phyloP scores from a whole-genome alignment of 139 green algal genomes.

The Protoeuglena noctilucae region DNA sequence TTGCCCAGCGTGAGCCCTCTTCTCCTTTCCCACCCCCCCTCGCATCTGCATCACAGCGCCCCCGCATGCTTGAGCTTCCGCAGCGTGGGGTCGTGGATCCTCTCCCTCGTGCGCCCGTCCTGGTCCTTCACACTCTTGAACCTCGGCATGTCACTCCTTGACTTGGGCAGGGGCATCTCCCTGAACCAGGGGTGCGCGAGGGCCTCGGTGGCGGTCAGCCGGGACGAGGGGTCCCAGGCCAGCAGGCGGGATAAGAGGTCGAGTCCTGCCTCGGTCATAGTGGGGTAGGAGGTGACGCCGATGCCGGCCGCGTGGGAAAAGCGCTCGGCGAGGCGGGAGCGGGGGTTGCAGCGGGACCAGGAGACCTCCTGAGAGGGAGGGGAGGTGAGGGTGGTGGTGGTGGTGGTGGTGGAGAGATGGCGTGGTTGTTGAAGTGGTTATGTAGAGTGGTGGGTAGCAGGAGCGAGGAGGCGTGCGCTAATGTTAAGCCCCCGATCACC shows the following conservation, averaged over 20 bases:
- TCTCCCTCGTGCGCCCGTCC: not conserved
- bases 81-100: too few relatives aligned
- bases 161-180: conserved; percentile 31
- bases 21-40: too few relatives aligned
- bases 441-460: conserved; percentile 15
- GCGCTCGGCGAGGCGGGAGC: conserved; percentile 27
- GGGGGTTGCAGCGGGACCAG: conserved; percentile 12
- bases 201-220: conserved; percentile 32
- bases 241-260: conserved; percentile 18
- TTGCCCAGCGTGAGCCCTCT: too few relatives aligned
- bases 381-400: conserved; percentile 20
- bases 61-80: too few relatives aligned
- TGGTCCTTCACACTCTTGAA: conserved; percentile 17
- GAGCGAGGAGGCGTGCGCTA: conserved; percentile 2
- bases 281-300: not conserved
- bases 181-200: conserved; percentile 32
- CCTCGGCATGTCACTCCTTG: conserved; percentile 34
- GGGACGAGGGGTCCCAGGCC: conserved; percentile 25
- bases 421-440: not conserved
- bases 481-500: too few relatives aligned
- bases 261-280: not conserved
- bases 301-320: conserved; percentile 32
- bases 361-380: conserved; percentile 21
- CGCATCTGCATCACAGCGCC: too few relatives aligned
- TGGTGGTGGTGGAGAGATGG: conserved; percentile 4